Evolutionary conservation across 345 rosid genomes (phyloP).

Genomic region (Triadica sebifera): DNA sequence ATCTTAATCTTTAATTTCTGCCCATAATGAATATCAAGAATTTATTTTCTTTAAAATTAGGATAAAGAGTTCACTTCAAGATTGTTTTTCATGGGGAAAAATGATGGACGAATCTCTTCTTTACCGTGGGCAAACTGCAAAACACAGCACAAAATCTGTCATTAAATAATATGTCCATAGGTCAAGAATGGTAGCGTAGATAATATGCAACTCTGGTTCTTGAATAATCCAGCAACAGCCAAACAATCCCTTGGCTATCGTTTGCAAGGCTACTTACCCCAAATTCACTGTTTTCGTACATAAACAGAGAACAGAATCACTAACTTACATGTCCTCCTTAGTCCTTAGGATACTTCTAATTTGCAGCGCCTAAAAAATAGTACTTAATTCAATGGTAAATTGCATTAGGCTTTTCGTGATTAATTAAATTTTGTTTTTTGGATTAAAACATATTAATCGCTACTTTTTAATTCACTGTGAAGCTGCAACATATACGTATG

Average conservation of each 20-base stretch:
- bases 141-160: background rate
- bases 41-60: background rate
- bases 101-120: constrained; percentile 39
- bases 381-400: background rate
- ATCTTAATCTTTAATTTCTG: constrained; percentile 5
- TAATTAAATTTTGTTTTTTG: no score
- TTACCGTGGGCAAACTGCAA: constrained; percentile 54
- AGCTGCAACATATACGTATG: no score
- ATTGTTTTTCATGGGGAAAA: constrained; percentile 30
- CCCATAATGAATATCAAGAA: background rate
- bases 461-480: no score
- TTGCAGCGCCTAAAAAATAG: background rate
- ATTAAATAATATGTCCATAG: background rate
- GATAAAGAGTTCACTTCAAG: constrained; percentile 34
- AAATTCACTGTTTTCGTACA: background rate
- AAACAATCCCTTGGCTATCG: no score
- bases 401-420: background rate
- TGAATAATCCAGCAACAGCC: background rate
- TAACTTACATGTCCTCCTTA: background rate
- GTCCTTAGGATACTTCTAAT: background rate
- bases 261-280: background rate
- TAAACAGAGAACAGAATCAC: background rate
- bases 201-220: background rate
- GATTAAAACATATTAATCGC: no score
- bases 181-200: background rate